Base-by-base conservation (phyloP, 352 stramenopile genomes). In the Pythium pyrilobum region DNA sequence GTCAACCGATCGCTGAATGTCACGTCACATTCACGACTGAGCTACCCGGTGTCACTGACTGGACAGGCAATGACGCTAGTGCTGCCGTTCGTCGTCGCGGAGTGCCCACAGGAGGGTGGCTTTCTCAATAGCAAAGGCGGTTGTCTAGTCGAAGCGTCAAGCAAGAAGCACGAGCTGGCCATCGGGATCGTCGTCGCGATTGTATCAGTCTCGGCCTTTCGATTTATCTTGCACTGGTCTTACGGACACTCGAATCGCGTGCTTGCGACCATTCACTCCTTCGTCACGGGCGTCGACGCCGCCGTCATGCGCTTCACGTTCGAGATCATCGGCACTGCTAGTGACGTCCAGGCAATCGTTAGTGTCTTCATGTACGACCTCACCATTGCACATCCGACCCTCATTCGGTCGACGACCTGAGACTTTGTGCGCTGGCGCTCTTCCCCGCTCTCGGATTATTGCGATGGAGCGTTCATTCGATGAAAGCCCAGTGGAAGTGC, bases 361-460 rank as follows among this genome's bases (percentile, higher is more conserved):
- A 53, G 59, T 18, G 18, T 64, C 24, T 64, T 64, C 43, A 7
- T 59, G 31, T 64, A 54, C 38, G 56, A 59, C 12, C 27, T 59
- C 18, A 59, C 31, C 7, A 45, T 64, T 33, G 38, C 28, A 12
- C 33, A 64, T n/a, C 25, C 41, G 24, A 59, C 41, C 34, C 43
- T 64, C 10, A 44, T 59, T n/a, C 56, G 56, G 15, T 36, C 48
- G 15, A 34, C 48, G 15, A 64, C 56, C 18, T 59, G 13, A 44
- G 49, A 23, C 44, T 48, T 4, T 64, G 54, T 38, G 27, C 20
- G 21, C 5, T 64, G 4, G 36, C 48, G 0, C 20, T 50, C 7
- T 25, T 36, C 0, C 56, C 56, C 5, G 31, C 42, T 7, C 8
- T 36, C 7, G 28, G 46, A 11, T 25, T 59, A 6, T 8, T 64